phyloP scores from a whole-genome alignment of 2,329 filamentous ascomycete species.

The Mycocentrospora acerina region DNA sequence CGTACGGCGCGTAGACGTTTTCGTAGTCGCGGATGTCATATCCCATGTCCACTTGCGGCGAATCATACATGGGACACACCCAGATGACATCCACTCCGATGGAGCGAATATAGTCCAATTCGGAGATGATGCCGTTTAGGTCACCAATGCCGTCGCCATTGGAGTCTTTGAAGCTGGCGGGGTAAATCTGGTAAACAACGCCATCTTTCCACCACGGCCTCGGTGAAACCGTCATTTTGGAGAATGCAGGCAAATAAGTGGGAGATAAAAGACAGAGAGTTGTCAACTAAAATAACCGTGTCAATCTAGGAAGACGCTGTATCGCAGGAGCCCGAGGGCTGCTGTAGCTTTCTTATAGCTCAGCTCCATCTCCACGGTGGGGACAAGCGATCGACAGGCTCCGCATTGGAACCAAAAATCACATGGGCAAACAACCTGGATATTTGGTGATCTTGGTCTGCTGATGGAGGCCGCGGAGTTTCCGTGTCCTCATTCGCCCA shows the following conservation, averaged over 20 bases:
- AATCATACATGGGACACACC: slow-evolving; percentile 46
- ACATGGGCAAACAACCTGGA: too few species aligned
- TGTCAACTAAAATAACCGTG: too few species aligned
- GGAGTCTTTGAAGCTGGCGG: slow-evolving; percentile 62
- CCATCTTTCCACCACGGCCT: slow-evolving; percentile 62
- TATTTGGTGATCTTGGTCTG: too few species aligned
- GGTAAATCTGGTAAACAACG: slow-evolving; percentile 63
- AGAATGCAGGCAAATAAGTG: background rate
- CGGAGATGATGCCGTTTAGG: slow-evolving; percentile 59
- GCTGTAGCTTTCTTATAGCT: slow-evolving; percentile 1
- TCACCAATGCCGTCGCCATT: slow-evolving; percentile 60
- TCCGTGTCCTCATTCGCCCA: slow-evolving; percentile 3
- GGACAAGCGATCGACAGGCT: background rate
- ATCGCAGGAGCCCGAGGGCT: slow-evolving; percentile 4
- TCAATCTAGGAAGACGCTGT: slow-evolving; percentile 4
- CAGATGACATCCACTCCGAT: slow-evolving; percentile 47
- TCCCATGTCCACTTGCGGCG: slow-evolving; percentile 50
- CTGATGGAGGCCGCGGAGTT: too few species aligned
- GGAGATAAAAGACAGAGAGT: background rate
- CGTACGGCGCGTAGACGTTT: slow-evolving; percentile 43
- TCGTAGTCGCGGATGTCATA: slow-evolving; percentile 45
- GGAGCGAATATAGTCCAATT: slow-evolving; percentile 57
- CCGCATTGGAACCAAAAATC: background rate
- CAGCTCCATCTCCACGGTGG: background rate
- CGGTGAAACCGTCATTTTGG: slow-evolving; percentile 33